Conservation (phyloP, 1,284 basidiomycete genomes). For the Singerocomus inundabilis region DNA sequence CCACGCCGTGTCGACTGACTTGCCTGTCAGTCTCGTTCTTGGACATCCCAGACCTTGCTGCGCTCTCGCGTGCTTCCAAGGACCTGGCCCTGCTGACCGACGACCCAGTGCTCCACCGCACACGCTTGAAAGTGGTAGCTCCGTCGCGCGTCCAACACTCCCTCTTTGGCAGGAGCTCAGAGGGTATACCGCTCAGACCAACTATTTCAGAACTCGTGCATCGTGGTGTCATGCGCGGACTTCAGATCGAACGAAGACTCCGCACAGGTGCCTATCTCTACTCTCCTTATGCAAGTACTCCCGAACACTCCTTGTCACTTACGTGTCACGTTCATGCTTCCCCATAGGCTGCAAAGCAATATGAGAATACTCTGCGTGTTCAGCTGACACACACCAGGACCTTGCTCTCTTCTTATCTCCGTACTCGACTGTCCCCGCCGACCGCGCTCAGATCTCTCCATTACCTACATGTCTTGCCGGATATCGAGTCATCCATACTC, state of each 20-base stretch:
- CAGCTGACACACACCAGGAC: slow-evolving; percentile 39
- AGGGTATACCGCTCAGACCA: slow-evolving; percentile 57
- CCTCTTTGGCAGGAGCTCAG: slow-evolving; percentile 54
- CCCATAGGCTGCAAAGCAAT: slow-evolving; percentile 41
- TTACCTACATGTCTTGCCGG: slow-evolving; percentile 40
- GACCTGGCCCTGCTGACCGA: slow-evolving; percentile 47
- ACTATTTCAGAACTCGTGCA: slow-evolving; percentile 64
- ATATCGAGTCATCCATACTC: slow-evolving; percentile 37
- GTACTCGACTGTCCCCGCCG: slow-evolving; percentile 29
- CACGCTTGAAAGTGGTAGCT: slow-evolving; percentile 55
- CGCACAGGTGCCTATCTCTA: slow-evolving; percentile 62
- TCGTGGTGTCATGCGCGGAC: slow-evolving; percentile 63
- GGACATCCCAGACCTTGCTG: slow-evolving; percentile 65
- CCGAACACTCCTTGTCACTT: background rate
- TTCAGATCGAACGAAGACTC: slow-evolving; percentile 63
- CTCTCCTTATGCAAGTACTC: slow-evolving; percentile 50
- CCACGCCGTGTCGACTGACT: no score
- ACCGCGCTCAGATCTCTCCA: slow-evolving; percentile 34
- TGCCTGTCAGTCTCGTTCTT: slow-evolving; percentile 57
- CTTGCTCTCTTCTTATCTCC: slow-evolving; percentile 39
- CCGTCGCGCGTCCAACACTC: slow-evolving; percentile 66
- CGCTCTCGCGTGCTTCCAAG: slow-evolving; percentile 46
- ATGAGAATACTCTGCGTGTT: slow-evolving; percentile 39
- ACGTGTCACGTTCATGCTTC: slow-evolving; percentile 1
- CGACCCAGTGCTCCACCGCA: slow-evolving; percentile 61